Evolutionary conservation across 805 yeast species (phyloP).

Genomic region (Suhomyces kilbournensis): DNA sequence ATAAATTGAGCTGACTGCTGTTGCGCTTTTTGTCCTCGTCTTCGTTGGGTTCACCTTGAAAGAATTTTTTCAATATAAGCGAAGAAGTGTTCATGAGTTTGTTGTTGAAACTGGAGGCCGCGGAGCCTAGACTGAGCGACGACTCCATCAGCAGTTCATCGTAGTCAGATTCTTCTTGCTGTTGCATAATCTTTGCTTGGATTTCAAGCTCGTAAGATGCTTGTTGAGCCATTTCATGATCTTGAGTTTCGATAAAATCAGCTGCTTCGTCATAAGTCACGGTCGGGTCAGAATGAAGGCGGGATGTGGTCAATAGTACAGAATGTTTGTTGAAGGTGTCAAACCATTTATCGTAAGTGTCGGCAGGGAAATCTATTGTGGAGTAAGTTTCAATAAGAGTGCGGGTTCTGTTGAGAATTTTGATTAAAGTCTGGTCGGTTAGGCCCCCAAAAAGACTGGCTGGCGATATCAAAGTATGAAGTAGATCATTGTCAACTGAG

Average conservation of each 20-base stretch:
- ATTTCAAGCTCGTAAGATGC: constrained; percentile 22
- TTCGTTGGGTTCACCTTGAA: constrained; percentile 12
- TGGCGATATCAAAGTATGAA: constrained; percentile 37
- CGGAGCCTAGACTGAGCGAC: constrained; percentile 29
- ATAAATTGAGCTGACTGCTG: constrained; percentile 17
- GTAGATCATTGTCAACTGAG: constrained; percentile 18
- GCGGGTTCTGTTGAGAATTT: constrained; percentile 26
- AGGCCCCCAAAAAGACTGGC: constrained; percentile 24
- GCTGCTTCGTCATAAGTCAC: neutral
- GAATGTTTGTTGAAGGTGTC: constrained; percentile 30
- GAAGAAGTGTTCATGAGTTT: constrained; percentile 28
- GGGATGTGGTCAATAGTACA: constrained; percentile 34
- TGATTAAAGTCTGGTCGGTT: constrained; percentile 24
- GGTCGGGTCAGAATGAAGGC: constrained; percentile 1
- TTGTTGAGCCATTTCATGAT: constrained; percentile 30
- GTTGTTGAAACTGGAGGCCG: constrained; percentile 26
- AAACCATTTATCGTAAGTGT: constrained; percentile 34
- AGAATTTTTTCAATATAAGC: constrained; percentile 27
- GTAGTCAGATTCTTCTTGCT: constrained; percentile 22
- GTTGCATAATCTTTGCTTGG: constrained; percentile 20
- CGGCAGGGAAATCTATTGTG: constrained; percentile 14
- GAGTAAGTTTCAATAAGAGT: constrained; percentile 24
- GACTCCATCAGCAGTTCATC: constrained; percentile 31
- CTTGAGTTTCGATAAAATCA: constrained; percentile 25
- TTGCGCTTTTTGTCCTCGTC: constrained; percentile 11